Percentiles rank a stretch among this genome's conserved stretches.
phyloP scores from a whole-genome alignment of 2,329 filamentous ascomycete species.

The Aspergillus terreus region DNA sequence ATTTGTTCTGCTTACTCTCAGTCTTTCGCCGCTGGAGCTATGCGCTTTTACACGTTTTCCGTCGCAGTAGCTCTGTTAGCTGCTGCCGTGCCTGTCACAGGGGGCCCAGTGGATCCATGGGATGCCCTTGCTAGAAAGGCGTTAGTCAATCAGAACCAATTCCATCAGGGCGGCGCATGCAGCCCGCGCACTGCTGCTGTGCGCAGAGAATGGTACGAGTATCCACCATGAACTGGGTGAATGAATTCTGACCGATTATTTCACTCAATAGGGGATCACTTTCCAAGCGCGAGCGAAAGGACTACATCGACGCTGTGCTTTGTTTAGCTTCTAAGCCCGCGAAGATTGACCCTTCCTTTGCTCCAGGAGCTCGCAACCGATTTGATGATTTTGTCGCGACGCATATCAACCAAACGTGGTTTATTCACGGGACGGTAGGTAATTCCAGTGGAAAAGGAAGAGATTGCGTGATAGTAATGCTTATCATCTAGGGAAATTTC shows the following conservation, averaged over 20 bases:
- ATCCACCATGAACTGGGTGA: neutral
- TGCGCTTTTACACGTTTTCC: neutral
- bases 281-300: conserved; percentile 5
- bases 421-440: conserved; percentile 41
- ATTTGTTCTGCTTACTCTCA: neutral
- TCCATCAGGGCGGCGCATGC: conserved; percentile 3
- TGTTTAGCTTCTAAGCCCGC: conserved; percentile 31
- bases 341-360: conserved; percentile 21
- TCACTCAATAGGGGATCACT: conserved; percentile 3
- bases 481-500: conserved; percentile 25
- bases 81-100: neutral
- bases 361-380: conserved; percentile 43
- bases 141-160: neutral
- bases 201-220: conserved; percentile 16
- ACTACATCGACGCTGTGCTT: conserved; percentile 45
- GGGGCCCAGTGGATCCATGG: neutral
- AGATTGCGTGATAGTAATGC: neutral
- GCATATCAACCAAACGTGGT: conserved; percentile 47
- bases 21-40: too few relatives aligned
- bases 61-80: neutral
- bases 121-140: neutral
- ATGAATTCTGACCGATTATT: neutral
- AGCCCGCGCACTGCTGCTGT: conserved; percentile 11
- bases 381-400: conserved; percentile 52
- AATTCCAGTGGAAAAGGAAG: conserved; percentile 20